Evolutionary conservation across 2,329 filamentous ascomycete species (phyloP).

Genomic region (Tolypocladium inflatum): DNA sequence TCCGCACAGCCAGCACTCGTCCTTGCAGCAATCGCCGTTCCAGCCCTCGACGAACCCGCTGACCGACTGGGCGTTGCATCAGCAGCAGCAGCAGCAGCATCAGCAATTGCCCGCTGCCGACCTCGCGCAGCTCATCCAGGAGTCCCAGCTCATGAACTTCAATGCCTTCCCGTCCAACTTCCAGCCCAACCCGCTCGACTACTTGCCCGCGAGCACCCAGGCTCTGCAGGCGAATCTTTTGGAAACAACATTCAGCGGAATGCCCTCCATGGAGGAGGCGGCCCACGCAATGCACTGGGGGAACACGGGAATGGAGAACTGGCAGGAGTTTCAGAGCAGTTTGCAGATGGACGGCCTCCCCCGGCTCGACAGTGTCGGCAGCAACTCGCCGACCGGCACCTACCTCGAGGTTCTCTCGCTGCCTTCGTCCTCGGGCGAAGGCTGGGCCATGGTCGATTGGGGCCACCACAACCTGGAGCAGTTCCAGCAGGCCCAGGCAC

Average conservation of each 20-base stretch:
- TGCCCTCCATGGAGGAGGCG: constrained; percentile 47
- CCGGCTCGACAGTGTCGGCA: constrained; percentile 31
- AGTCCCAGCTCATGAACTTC: constrained; percentile 46
- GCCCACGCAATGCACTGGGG: constrained; percentile 51
- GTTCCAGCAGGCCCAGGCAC: constrained; percentile 35
- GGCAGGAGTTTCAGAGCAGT: constrained; percentile 66
- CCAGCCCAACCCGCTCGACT: constrained; percentile 48
- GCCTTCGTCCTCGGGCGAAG: constrained; percentile 71
- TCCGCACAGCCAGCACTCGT: constrained; percentile 39
- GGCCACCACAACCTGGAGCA: constrained; percentile 62
- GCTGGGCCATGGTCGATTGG: constrained; percentile 75
- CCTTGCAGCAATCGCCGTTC: constrained; percentile 45
- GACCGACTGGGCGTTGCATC: constrained; percentile 53
- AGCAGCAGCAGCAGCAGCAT: constrained; percentile 38
- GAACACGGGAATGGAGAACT: constrained; percentile 56
- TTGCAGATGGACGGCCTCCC: constrained; percentile 42
- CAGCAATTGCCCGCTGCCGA: constrained; percentile 33
- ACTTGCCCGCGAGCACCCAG: constrained; percentile 53
- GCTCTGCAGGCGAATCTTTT: constrained; percentile 54
- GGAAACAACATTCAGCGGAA: constrained; percentile 51
- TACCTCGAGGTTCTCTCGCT: constrained; percentile 82
- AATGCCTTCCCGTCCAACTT: constrained; percentile 41
- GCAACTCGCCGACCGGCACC: constrained; percentile 36
- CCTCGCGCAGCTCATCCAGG: constrained; percentile 45
- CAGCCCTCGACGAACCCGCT: constrained; percentile 41